These are phyloP conservation scores for Didymella sp. DNA, from an alignment of 2,329 filamentous ascomycete genomes.

Conservation along the genomic window DNA sequence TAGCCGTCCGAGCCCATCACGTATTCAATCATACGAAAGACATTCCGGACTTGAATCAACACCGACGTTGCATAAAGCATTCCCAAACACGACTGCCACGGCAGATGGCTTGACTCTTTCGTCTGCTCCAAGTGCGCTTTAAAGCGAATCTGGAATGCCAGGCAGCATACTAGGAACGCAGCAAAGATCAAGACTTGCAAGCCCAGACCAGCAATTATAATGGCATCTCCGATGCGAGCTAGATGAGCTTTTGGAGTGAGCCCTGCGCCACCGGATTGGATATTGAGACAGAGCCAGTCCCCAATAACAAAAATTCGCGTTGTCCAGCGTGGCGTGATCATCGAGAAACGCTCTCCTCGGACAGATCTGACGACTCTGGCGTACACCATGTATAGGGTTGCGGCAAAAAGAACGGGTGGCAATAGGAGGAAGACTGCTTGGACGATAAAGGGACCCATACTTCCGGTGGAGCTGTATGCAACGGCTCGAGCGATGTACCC, in stretches of 20 bases:
- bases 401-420: not conserved
- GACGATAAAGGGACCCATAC: not conserved
- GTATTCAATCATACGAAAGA: constrained; percentile 60
- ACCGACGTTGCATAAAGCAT: constrained; percentile 53
- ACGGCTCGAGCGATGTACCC: not conserved
- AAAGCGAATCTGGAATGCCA: not conserved
- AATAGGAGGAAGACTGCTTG: not conserved
- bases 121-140: not conserved
- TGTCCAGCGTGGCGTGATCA: not conserved
- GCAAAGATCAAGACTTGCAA: not conserved
- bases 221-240: not conserved
- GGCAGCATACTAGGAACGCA: not conserved
- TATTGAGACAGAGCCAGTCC: not conserved
- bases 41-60: constrained; percentile 57
- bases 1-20: constrained; percentile 52
- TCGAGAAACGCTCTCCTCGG: not conserved
- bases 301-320: not conserved
- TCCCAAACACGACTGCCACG: not conserved
- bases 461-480: not conserved
- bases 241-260: not conserved
- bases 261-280: not conserved
- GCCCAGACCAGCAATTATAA: not conserved
- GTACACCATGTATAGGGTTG: not conserved
- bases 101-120: not conserved
- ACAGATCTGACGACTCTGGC: not conserved